Conservation (phyloP, 2,329 filamentous ascomycete genomes). For the Penicillium janthinellum region DNA sequence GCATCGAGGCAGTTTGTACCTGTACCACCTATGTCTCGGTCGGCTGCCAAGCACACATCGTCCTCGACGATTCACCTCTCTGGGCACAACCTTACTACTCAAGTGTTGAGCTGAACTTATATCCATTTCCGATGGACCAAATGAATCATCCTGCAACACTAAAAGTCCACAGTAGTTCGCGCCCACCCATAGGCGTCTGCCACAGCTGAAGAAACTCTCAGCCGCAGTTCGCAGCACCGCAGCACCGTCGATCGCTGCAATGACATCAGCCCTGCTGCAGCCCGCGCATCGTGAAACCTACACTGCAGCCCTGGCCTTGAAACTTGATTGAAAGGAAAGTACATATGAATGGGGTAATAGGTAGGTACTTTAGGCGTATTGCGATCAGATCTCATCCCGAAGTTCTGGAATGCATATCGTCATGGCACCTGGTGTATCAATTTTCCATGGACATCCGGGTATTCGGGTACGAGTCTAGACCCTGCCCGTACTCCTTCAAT, state of each 20-base stretch:
- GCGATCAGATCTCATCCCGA: no score
- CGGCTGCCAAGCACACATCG: neutral
- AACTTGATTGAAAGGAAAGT: no score
- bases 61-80: no score
- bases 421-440: no score
- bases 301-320: neutral
- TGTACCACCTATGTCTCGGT: neutral
- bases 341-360: neutral
- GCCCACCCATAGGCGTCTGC: neutral
- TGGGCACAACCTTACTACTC: neutral
- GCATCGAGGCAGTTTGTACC: no score
- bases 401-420: no score
- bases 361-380: neutral
- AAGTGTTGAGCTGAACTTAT: neutral
- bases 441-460: no score
- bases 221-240: neutral
- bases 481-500: no score
- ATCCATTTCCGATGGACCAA: no score
- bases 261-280: conserved; percentile 1
- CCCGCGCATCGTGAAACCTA: neutral
- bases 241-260: conserved; percentile 1
- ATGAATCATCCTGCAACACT: no score
- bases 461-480: no score
- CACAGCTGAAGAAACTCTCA: conserved; percentile 6
- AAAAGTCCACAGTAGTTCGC: neutral